These are phyloP conservation scores for Malassezia pachydermatis DNA, from an alignment of 1,284 basidiomycete genomes.

Conservation along the genomic window DNA sequence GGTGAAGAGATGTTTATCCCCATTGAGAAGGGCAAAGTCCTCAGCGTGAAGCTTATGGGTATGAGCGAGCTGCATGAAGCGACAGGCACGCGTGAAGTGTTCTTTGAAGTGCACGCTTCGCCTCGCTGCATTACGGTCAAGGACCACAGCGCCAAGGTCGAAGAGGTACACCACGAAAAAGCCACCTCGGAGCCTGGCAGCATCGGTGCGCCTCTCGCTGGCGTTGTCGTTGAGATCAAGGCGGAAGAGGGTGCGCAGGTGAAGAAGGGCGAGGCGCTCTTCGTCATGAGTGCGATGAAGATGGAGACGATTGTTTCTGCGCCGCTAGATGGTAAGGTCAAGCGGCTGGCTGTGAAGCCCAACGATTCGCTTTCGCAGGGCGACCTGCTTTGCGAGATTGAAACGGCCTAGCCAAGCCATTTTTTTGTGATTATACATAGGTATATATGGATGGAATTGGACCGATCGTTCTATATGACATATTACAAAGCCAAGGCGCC, in stretches of 20 bases:
- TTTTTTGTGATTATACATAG: not conserved
- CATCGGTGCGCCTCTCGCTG: slow-evolving; percentile 70
- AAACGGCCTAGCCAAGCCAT: not conserved
- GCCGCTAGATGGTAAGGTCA: slow-evolving; percentile 87
- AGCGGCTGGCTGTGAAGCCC: slow-evolving; percentile 66
- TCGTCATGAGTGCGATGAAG: slow-evolving; percentile 52
- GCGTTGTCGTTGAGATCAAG: slow-evolving; percentile 93
- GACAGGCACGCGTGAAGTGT: slow-evolving; percentile 85
- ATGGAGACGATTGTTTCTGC: slow-evolving; percentile 87
- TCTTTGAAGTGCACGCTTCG: slow-evolving; percentile 64
- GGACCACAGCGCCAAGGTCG: slow-evolving; percentile 90
- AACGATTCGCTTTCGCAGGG: slow-evolving; percentile 77
- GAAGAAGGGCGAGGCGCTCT: slow-evolving; percentile 90
- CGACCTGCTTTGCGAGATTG: slow-evolving; percentile 71
- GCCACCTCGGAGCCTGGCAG: slow-evolving; percentile 85
- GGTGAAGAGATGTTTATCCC: slow-evolving; percentile 93
- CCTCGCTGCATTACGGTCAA: slow-evolving; percentile 58
- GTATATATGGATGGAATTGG: no score
- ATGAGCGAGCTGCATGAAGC: slow-evolving; percentile 83
- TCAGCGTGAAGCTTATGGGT: slow-evolving; percentile 92
- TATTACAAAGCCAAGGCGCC: not conserved
- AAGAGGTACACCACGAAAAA: slow-evolving; percentile 80
- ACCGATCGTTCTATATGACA: no score
- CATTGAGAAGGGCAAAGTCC: slow-evolving; percentile 87
- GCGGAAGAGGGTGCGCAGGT: slow-evolving; percentile 94